These are phyloP conservation scores for Cyclotella baltica DNA, from an alignment of 108 stramenopile species.

Conservation along the genomic window DNA sequence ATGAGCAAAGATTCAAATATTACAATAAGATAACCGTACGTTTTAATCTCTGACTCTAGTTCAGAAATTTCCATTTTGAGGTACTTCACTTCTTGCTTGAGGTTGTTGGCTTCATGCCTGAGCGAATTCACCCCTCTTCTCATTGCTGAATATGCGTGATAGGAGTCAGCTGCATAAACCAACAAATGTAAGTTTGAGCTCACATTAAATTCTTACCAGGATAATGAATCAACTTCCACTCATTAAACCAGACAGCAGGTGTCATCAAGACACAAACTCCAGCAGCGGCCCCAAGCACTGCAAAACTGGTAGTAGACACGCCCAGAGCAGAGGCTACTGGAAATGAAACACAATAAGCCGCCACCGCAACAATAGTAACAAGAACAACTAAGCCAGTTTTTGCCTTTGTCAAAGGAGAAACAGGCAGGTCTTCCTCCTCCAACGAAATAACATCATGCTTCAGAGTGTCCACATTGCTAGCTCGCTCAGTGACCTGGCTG, in stretches of 20 bases:
- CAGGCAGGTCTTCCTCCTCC: background rate
- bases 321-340: background rate
- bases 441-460: too few species aligned
- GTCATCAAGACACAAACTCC: conserved; percentile 10
- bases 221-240: conserved; percentile 18
- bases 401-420: background rate
- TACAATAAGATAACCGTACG: background rate
- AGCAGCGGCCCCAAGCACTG: conserved; percentile 8
- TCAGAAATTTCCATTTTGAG: background rate
- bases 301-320: background rate
- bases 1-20: background rate
- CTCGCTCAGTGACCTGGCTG: background rate
- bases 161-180: background rate
- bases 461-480: background rate
- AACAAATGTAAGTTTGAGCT: background rate
- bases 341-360: conserved; percentile 4
- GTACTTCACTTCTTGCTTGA: conserved; percentile 7
- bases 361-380: background rate
- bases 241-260: conserved; percentile 28
- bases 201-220: conserved; percentile 18
- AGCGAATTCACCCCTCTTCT: conserved; percentile 9
- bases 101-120: background rate
- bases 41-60: conserved; percentile 8
- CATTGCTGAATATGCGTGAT: conserved; percentile 3
- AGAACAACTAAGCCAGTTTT: background rate